These are phyloP conservation scores for Phoma sp. DNA, from an alignment of 2,329 filamentous ascomycete species.

Conservation along the genomic window DNA sequence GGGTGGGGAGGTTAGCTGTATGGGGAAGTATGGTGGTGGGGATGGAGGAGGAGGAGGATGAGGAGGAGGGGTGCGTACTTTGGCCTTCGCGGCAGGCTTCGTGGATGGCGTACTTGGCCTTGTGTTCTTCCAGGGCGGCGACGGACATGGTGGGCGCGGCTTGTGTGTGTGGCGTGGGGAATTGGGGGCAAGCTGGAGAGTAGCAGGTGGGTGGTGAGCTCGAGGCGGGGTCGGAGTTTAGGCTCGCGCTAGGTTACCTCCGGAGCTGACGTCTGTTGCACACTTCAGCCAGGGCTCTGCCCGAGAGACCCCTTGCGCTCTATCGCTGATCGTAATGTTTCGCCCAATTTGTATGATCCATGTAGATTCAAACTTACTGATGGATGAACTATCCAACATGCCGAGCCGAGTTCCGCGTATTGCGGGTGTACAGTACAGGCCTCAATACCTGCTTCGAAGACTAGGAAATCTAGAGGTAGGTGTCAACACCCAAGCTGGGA, in stretches of 20 bases:
- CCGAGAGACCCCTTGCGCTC: too few relatives aligned
- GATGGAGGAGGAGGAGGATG: constrained; percentile 2
- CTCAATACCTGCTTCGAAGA: too few relatives aligned
- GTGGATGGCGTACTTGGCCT: constrained; percentile 80
- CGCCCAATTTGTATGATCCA: too few relatives aligned
- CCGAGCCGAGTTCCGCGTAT: too few relatives aligned
- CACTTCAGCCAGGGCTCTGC: too few relatives aligned
- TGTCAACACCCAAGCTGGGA: too few relatives aligned
- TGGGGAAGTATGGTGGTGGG: constrained; percentile 6
- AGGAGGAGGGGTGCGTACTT: constrained; percentile 59
- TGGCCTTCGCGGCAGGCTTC: constrained; percentile 84
- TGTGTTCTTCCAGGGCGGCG: constrained; percentile 35
- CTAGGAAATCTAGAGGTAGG: too few relatives aligned
- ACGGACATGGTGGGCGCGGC: background rate
- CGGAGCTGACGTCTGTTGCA: too few relatives aligned
- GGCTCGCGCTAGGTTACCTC: constrained; percentile 3
- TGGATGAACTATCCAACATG: too few relatives aligned
- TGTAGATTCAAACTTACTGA: too few relatives aligned
- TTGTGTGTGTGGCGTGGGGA: background rate
- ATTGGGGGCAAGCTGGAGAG: background rate
- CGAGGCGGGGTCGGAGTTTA: constrained; percentile 13
- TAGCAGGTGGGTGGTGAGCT: background rate
- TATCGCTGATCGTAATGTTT: too few relatives aligned
- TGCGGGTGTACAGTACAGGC: too few relatives aligned
- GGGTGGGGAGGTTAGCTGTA: constrained; percentile 40